Evolutionary conservation across 2,329 filamentous ascomycete genomes (phyloP).

Genomic region (Trichoderma sp.): DNA sequence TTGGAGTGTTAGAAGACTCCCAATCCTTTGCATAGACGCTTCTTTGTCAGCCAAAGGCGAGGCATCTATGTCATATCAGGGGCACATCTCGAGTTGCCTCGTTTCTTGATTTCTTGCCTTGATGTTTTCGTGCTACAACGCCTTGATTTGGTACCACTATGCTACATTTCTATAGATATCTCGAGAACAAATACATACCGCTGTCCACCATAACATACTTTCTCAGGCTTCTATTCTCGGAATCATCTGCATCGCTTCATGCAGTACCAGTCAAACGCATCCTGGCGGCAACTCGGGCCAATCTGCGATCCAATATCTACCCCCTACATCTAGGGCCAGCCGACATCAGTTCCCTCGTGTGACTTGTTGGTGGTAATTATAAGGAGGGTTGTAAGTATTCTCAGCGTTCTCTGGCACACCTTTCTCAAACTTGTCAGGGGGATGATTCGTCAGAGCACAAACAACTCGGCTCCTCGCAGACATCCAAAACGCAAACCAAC

Average conservation of each 20-base stretch:
- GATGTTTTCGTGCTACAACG: neutral
- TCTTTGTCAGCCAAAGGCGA: neutral
- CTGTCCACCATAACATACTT: too few relatives aligned
- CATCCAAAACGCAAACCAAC: neutral
- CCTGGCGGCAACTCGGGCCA: neutral
- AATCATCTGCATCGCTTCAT: neutral
- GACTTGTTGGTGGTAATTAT: neutral
- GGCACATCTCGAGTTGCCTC: neutral
- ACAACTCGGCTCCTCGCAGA: slow-evolving; percentile 10
- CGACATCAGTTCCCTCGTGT: neutral
- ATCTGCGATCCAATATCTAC: neutral
- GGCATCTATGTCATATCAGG: neutral
- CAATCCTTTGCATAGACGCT: neutral
- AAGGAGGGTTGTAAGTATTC: neutral
- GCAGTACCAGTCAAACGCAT: neutral
- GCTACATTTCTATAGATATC: neutral
- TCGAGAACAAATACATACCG: neutral
- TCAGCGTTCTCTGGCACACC: neutral
- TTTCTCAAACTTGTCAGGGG: neutral
- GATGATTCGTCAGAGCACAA: neutral
- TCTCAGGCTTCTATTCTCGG: neutral
- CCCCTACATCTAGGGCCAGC: neutral
- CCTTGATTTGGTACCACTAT: neutral
- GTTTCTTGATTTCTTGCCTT: neutral
- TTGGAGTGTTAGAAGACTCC: neutral